Evolutionary conservation across 176 grass and related monocot genomes (phyloP), one percentile per base, ranked within the genome.

Genomic region (Hyparrhenia diplandra): DNA sequence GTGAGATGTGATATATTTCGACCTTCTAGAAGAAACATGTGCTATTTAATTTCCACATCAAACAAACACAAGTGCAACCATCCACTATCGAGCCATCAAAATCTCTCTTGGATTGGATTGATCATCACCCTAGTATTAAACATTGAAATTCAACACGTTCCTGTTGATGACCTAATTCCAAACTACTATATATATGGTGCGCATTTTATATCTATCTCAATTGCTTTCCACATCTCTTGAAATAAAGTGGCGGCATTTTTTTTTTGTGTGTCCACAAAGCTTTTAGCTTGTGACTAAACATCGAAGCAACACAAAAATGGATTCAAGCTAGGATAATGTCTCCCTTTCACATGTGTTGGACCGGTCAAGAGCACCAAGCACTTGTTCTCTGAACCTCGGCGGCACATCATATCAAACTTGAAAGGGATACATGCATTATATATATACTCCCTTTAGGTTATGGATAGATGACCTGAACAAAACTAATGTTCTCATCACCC

Each of bases 321-420:
- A 65, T 29, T 5, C 21, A 72, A 60, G 70, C 55, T 58, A 41
- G 17, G 29, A 80, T 68, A 60, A 6, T 51, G 31, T 83, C 68
- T 43, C 60, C 17, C 6, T 87, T 90, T 80, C 74, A 76, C 52
- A 84, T 71, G 41, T 87, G 81, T 80, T 72, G 72, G 57, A 65
- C 76, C 64, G 69, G 75, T 80, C 84, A 76, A 76, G 64, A 58
- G 24, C 73, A 69, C 14, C 13, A 32, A 32, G 31, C 2, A 32
- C 31, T 32, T 76, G 49, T 75, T 81, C 64, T 85, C 64, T 76
- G 17, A 80, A 76, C 34, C 27, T 76, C 70, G 42, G n/a, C n/a
- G n/a, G 35, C 36, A 31, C 43, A 64, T 64, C 58, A 61, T 61
- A 61, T 61, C 58, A 75, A 17, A 64, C 64, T 65, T 58, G 55